Base-by-base conservation (phyloP, 106 monocot genomes). In the Cymbidium sinense region DNA sequence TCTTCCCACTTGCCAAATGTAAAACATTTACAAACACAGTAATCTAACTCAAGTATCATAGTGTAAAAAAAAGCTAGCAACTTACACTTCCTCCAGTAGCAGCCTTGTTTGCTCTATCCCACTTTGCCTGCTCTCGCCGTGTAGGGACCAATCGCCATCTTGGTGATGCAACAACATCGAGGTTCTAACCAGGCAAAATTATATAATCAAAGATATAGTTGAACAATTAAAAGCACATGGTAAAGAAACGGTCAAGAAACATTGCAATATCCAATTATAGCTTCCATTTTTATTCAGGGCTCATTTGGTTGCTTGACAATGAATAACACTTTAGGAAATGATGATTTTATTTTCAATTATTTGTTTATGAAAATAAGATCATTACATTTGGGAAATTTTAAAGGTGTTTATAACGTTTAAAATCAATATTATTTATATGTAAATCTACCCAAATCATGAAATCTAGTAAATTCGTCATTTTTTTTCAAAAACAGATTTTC, bases 141-240 rank as follows among this genome's bases (percentile, higher is more conserved):
- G 94, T 99, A 7, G 98, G 94, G 3, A 81, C 94, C 74, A 92
- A 80, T 71, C 92, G 90, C 98, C 98, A 99, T 78, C 83, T 88
- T 30, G 94, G 87, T 27, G 87, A 79, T n/a, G 82, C 30, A 30
- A 84, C 65, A 74, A 70, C 83, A 67, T 78, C 79, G 11, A 50
- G 41, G 43, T 64, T 85, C 98, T 99, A 80, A 19, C 37, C 4
- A 20, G 21, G 15, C 20, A 37, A 37, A 29, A 37, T 71, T 10
- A 18, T n/a, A n/a, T 71, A n/a, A 47, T 37, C 19, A 37, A 7
- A 71, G 39, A 69, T 69, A 69, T 69, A 34, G 31, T 69, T 69
- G 69, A 69, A 69, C 10, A 29, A 47, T 15, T 47, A 69, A 19
- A 69, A 69, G 31, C 13, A 27, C 69, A 1, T 69, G 69, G 25